Evolutionary conservation across 805 yeast genomes (phyloP).

Genomic region (Kluyveromyces nonfermentans): DNA sequence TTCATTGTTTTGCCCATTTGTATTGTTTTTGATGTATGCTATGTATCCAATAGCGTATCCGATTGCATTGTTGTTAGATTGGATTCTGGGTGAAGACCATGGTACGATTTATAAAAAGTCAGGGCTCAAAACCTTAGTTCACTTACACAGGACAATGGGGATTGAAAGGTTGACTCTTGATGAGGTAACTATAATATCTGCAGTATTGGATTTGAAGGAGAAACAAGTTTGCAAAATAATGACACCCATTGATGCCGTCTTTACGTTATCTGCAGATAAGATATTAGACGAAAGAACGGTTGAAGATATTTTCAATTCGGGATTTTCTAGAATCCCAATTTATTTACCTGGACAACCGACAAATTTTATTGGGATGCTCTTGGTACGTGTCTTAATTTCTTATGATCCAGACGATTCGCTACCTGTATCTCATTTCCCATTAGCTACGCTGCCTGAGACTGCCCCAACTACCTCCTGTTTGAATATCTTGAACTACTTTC

Average conservation of each 20-base stretch:
- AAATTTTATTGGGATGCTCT: conserved; percentile 89
- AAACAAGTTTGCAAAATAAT: conserved; percentile 77
- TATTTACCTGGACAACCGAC: conserved; percentile 81
- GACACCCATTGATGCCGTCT: conserved; percentile 91
- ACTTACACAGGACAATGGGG: conserved; percentile 90
- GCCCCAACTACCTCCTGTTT: conserved; percentile 85
- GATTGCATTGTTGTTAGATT: conserved; percentile 69
- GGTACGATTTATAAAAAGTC: conserved; percentile 90
- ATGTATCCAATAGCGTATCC: conserved; percentile 94
- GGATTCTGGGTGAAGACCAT: conserved; percentile 85
- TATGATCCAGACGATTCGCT: conserved; percentile 95
- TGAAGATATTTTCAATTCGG: conserved; percentile 85
- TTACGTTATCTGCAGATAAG: conserved; percentile 76
- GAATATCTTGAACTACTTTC: conserved; percentile 90
- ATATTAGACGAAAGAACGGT: conserved; percentile 76
- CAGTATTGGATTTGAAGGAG: conserved; percentile 89
- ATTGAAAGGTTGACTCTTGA: conserved; percentile 88
- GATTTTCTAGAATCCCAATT: conserved; percentile 91
- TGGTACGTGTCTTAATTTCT: conserved; percentile 84
- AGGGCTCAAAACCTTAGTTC: conserved; percentile 88
- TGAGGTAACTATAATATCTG: conserved; percentile 91
- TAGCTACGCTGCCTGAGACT: conserved; percentile 95
- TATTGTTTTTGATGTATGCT: conserved; percentile 69
- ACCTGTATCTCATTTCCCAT: conserved; percentile 87
- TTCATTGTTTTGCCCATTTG: conserved; percentile 84